A percentile compares a stretch with the other conserved stretches of the same genome.
Conservation (phyloP, 768 basidiomycete species). For the Suillus placidus region DNA sequence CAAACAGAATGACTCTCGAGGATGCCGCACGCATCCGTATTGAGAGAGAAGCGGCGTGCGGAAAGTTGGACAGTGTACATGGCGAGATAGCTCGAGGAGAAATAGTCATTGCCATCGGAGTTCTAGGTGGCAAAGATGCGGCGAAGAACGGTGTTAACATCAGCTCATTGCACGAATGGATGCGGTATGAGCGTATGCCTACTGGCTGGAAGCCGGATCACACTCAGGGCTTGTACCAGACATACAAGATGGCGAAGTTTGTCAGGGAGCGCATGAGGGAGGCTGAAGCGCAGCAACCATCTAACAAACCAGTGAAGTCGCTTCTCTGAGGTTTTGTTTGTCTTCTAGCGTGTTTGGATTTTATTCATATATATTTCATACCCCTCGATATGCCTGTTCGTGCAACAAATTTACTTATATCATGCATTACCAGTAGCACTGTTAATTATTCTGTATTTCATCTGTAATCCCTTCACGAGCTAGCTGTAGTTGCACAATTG, state of each 20-base stretch:
- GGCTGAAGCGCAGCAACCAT: conserved; percentile 12
- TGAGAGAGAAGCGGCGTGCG: conserved; percentile 49
- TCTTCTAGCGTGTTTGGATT: no score
- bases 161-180: conserved; percentile 52
- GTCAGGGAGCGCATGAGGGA: conserved; percentile 32
- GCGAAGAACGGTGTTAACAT: conserved; percentile 45
- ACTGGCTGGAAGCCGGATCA: conserved; percentile 37
- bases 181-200: conserved; percentile 54
- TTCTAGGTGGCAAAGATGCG: conserved; percentile 41
- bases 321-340: background rate
- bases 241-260: conserved; percentile 31
- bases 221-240: conserved; percentile 31
- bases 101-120: conserved; percentile 64
- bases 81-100: conserved; percentile 69
- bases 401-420: background rate
- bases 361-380: conserved; percentile 5
- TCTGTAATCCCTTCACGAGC: background rate
- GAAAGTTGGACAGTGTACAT: conserved; percentile 47
- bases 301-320: background rate
- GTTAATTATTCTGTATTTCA: background rate
- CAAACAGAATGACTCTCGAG: conserved; percentile 32
- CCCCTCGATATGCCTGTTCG: background rate
- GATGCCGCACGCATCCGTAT: conserved; percentile 53
- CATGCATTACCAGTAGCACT: background rate
- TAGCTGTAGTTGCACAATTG: no score